Base-by-base conservation (phyloP, 108 stramenopile species). In the Seminavis robusta region DNA sequence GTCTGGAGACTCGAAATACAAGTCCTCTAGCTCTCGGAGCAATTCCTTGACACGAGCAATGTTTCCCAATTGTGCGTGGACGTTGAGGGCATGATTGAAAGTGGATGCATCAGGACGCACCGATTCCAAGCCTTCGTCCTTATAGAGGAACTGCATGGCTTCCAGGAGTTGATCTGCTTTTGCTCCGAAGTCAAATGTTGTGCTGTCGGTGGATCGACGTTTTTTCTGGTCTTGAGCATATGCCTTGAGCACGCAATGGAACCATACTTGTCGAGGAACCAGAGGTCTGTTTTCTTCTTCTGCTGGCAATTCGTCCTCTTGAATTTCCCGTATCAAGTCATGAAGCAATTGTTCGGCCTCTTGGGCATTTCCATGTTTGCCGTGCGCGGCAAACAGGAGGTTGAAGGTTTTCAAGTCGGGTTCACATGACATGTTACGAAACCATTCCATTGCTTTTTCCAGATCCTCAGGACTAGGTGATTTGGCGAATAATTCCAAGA, bases 11-110 rank as follows among this genome's bases (percentile, higher is more conserved):
- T 16, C 17, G 11, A 13, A 37, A 20, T n/a, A n/a, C 11, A 11
- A 9, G 44, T 9, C 9, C 17, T 46, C 44, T 9, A 19, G 17
- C n/a, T 68, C 67, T 10, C 52, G 15, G 17, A 53, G 39, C 20
- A 68, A 33, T 6, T 34, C 43, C 13, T 29, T 17, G n/a, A 52
- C 67, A n/a, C 59, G 26, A 19, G 41, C 53, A 30, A 59, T 36
- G 33, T 68, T 59, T 19, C 67, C 67, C 20, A 38, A 13, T 32
- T 46, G 33, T 1, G 67, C 67, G 46, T 60, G 56, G 17, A 52
- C 51, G n/a, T 28, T 32, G 13, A 68, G 59, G 25, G 54, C 44
- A 3, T 52, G 39, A 17, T 50, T 53, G 29, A 54, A 68, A 19
- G 67, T 46, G n/a, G 54, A 31, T 27, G 20, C 46, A 29, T 68